Percentiles rank a stretch among this genome's conserved stretches.
Conservation (phyloP, 2,329 filamentous ascomycete species). For the Colletotrichum tamarilloi region DNA sequence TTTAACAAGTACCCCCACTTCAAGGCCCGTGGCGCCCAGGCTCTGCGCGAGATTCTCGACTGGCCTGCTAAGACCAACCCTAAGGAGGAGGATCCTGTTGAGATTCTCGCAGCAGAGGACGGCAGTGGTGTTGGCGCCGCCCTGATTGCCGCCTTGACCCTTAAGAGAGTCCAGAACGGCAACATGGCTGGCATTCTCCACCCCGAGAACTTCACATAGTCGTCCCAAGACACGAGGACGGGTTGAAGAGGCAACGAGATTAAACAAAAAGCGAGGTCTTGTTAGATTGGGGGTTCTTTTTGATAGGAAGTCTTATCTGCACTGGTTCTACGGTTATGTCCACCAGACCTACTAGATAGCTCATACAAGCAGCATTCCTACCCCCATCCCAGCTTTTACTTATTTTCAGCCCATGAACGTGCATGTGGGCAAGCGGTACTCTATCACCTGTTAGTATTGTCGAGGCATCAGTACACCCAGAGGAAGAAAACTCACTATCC, state of each 20-base stretch:
- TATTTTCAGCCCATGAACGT: conserved; percentile 72
- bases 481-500: conserved; percentile 63
- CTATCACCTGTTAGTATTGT: conserved; percentile 47
- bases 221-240: background rate
- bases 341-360: conserved; percentile 26
- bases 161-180: conserved; percentile 72
- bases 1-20: conserved; percentile 99
- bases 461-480: background rate
- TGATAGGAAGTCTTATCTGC: conserved; percentile 35
- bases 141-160: conserved; percentile 82
- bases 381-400: background rate
- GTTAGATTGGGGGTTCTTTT: conserved; percentile 38
- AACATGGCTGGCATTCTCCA: conserved; percentile 74
- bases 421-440: conserved; percentile 80
- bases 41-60: conserved; percentile 94
- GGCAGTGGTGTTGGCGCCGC: conserved; percentile 97
- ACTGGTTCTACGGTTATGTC: conserved; percentile 18
- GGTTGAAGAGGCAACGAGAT: conserved; percentile 38
- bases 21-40: conserved; percentile 89
- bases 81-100: conserved; percentile 86
- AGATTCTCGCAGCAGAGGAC: conserved; percentile 91
- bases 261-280: conserved; percentile 12
- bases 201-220: conserved; percentile 69
- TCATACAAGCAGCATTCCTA: conserved; percentile 18
- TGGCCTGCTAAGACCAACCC: conserved; percentile 79